Base-by-base conservation (phyloP, 176 grass and related monocot species). In the Themeda triandra region DNA sequence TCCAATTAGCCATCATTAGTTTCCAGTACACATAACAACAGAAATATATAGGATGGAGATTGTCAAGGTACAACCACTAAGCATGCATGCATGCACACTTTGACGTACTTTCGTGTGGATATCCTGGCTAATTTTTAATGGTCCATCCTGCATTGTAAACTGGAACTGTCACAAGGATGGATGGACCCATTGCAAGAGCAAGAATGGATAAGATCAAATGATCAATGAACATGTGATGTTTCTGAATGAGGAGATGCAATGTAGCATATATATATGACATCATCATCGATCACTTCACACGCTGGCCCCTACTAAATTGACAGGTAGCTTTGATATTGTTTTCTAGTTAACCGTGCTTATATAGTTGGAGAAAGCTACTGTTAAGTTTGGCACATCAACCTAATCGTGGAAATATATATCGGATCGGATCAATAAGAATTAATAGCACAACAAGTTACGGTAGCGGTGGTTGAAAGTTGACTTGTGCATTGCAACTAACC, bases 401-500 rank as follows among this genome's bases (percentile, higher is more conserved):
- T 82, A 78, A 78, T 78, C 56, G 54, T 73, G 72, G 78, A 82
- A 77, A 64, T 85, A 85, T 76, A 63, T 64, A 64, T 29, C 62
- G 13, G 62, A 30, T 28, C 17, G 41, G 69, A 8, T 71, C 41
- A 27, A 77, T 54, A 63, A 27, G 78, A 67, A 30, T 30, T 46
- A 30, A 77, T 53, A 48, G 66, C 41, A 3, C 37, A 31, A 40
- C 71, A 75, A 45, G 75, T 80, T 87, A 87, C 84, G 84, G 84
- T 6, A 83, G 23, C 60, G 80, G 84, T 87, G 27, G 89, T 90
- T 90, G 84, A 69, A 63, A 63, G 24, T 75, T 90, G 89, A 90
- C 89, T 90, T 86, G 51, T 54, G 84, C 80, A 69, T 66, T 66
- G 45, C 80, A 75, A 90, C 84, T 63, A 83, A 83, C 84, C 84